Conservation (phyloP, 352 stramenopile genomes). For the Globisporangium radiosum region DNA sequence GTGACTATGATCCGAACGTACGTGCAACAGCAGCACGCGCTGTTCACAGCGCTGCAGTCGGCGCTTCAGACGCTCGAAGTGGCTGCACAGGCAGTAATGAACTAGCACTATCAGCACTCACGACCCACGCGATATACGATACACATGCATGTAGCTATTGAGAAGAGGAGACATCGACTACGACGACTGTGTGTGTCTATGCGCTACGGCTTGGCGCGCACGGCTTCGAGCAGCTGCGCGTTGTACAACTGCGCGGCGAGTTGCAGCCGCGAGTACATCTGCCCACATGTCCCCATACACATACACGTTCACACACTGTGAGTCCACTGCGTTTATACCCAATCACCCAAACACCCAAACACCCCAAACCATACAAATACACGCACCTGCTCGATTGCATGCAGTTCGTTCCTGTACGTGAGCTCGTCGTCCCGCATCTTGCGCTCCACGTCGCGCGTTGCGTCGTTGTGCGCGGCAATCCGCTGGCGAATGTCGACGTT, state of each 20-base stretch:
- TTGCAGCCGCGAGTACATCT: conserved; percentile 70
- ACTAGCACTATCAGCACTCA: too few species aligned
- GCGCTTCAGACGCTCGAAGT: neutral
- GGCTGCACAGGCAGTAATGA: neutral
- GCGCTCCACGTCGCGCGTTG: conserved; percentile 51
- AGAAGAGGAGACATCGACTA: neutral
- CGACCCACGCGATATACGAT: too few species aligned
- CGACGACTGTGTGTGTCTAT: too few species aligned
- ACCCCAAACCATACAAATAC: neutral
- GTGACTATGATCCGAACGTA: conserved; percentile 17
- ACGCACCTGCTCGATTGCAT: conserved; percentile 50
- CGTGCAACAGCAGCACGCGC: conserved; percentile 20
- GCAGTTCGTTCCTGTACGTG: conserved; percentile 55
- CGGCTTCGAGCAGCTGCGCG: conserved; percentile 42
- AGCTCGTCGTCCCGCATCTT: conserved; percentile 61
- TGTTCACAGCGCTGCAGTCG: neutral
- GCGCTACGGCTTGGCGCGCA: conserved; percentile 23
- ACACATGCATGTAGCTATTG: too few species aligned
- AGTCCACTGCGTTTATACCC: neutral
- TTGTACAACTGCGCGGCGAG: conserved; percentile 67
- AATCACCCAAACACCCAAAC: neutral
- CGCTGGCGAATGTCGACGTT: conserved; percentile 45
- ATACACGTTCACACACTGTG: neutral
- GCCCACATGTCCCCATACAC: conserved; percentile 1
- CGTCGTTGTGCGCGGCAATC: conserved; percentile 42